Base-by-base conservation (phyloP, 2,329 filamentous ascomycete genomes). In the Sporothrix globosa region DNA sequence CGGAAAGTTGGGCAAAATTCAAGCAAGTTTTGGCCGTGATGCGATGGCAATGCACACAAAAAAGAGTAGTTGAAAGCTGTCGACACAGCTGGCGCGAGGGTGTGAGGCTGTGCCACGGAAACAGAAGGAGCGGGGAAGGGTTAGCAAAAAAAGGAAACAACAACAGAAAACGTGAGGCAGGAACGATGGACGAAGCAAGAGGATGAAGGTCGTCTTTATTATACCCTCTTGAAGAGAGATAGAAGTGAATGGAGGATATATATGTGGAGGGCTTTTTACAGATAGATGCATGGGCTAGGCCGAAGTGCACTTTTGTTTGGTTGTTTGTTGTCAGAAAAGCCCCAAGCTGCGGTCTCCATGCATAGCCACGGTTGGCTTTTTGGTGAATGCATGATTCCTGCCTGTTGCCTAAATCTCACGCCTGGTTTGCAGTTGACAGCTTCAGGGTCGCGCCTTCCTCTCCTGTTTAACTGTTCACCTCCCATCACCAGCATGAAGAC, bases 381-480 rank as follows among this genome's bases (percentile, higher is more conserved):
- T 48, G 17, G 19, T 39, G 10, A 52, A 46, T 66, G 44, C 61
- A 67, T 46, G 34, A 4, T 46, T 44, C 34, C 50, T 44, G 50
- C 50, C 65, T 67, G 65, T 14, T 67, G 65, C 65, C 65, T 67
- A 54, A 54, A n/a, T 14, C 34, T 56, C 41, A 19, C 34, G 63
- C 63, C 30, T 24, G n/a, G 30, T 17, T 30, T 7, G n/a, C 41
- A 19, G 13, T 30, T 27, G 19, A 14, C 41, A 46, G 21, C 41
- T 19, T 10, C 60, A 63, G 41, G 21, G n/a, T 61, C 39, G 56
- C 11, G 19, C 56, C 56, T 61, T 61, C 56, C 34, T 39, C 19
- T 34, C 9, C 14, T 13, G 17, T 13, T 30, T 3, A 54, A 41
- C 56, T 60, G 9, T 19, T 19, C 30, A 19, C 11, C 4, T 7